phyloP scores from a whole-genome alignment of 805 yeast species.

The Teunomyces atbi region DNA sequence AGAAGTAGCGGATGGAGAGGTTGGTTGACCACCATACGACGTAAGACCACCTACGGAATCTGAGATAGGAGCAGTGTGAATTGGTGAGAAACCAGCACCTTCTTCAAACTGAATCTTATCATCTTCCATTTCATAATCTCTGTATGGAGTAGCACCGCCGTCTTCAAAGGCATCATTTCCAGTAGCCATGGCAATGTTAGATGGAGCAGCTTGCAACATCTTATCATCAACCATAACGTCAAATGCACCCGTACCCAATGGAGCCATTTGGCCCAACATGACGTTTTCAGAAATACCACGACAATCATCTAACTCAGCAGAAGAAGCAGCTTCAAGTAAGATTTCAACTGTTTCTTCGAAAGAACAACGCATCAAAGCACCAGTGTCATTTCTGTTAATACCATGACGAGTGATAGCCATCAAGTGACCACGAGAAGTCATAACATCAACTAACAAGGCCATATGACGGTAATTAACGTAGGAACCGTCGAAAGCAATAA shows the following conservation, averaged over 20 bases:
- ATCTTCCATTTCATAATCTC: constrained; percentile 59
- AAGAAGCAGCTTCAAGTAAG: constrained; percentile 94
- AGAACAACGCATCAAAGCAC: constrained; percentile 98
- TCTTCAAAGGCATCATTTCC: constrained; percentile 32
- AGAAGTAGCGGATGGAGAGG: constrained; percentile 51
- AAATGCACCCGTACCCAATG: constrained; percentile 97
- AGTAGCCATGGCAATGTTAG: constrained; percentile 45
- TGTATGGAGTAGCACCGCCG: constrained; percentile 93
- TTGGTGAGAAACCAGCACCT: constrained; percentile 88
- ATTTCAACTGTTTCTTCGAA: constrained; percentile 99
- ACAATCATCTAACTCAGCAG: constrained; percentile 97
- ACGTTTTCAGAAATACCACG: constrained; percentile 98
- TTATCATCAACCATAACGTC: constrained; percentile 93
- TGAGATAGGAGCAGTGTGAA: constrained; percentile 81
- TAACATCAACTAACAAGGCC: constrained; percentile 95
- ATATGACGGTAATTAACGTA: constrained; percentile 97
- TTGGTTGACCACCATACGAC: constrained; percentile 73
- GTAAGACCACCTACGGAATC: constrained; percentile 82
- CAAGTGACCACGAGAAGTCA: constrained; percentile 97
- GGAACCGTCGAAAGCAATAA: constrained; percentile 99
- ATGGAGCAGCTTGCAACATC: constrained; percentile 65
- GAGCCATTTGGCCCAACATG: constrained; percentile 97
- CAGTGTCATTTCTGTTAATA: constrained; percentile 97
- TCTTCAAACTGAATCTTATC: constrained; percentile 63
- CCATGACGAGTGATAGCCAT: constrained; percentile 99